Base-by-base conservation (phyloP, 1,284 basidiomycete genomes). In the Schizopora paradoxa region DNA sequence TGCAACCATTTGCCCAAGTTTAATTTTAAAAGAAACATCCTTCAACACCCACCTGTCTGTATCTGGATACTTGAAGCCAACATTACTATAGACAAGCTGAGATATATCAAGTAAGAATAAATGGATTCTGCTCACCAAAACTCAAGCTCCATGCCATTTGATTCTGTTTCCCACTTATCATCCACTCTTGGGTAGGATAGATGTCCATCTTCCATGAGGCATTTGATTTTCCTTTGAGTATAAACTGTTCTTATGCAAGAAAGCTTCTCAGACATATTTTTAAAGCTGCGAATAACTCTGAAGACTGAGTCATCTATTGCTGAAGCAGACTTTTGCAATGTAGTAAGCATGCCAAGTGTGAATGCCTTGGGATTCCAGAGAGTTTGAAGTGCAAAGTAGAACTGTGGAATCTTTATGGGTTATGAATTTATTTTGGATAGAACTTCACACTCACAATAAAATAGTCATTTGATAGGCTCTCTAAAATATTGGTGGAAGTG, bases 11-110 rank as follows among this genome's bases (percentile, higher is more conserved):
- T 70, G 64, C 6, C 75, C 74, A 1, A 70, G 58, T 22, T 64
- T 61, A 43, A 78, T 71, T 2, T 48, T 58, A 16, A 78, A 60
- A 0, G 68, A 71, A 2, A 76, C 58, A 4, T 61, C 51, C 1
- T 53, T 55, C n/a, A 77, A 56, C 1, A 72, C 73, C 4, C 57
- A 54, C 1, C 57, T 60, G 4, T 56, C 66, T 6, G 63, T 64
- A 6, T 66, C 67, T 0, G 73, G 72, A 51, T 78, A 79, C 1
- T 60, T 53, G 46, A 78, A 78, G 0, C 60, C 61, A 2, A 77
- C 65, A 27, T 75, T 56, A 5, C 71, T 72, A 27, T 6, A 21
- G n/a, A 38, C 11, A 14, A 14, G 25, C 26, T 2, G 4, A 21
- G 21, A 7, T 18, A 14, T 21, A 2, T 33, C 21, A 13, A 3